Conservation (phyloP, 164 flowering plant genomes). For the Aristolochia fimbriata region DNA sequence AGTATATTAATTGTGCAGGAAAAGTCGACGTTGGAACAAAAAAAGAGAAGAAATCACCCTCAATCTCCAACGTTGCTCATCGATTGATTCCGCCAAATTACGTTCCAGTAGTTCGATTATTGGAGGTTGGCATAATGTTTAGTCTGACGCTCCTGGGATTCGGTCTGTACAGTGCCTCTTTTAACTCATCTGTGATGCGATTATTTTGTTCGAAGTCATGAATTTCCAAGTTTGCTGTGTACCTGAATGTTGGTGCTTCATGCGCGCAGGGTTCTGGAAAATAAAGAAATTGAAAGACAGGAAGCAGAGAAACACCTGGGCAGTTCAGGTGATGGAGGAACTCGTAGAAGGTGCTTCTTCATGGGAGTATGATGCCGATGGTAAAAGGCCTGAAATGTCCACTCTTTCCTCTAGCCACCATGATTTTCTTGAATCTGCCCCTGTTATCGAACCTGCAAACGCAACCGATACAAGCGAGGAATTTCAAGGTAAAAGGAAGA, state of each 20-base stretch:
- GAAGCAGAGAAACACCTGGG: constrained; percentile 1
- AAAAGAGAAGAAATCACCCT: no score
- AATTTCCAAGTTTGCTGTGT: background rate
- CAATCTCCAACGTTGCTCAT: no score
- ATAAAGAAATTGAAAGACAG: background rate
- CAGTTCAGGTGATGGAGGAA: constrained; percentile 1
- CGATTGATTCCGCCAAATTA: no score
- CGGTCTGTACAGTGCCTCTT: background rate
- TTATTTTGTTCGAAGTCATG: background rate
- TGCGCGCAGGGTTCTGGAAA: background rate
- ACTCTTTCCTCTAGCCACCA: background rate
- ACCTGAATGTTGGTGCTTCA: background rate
- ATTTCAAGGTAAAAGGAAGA: background rate
- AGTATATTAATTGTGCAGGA: no score
- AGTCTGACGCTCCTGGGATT: background rate
- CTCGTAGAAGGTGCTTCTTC: background rate
- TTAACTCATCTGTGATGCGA: background rate
- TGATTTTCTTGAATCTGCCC: no score
- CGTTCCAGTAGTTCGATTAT: no score
- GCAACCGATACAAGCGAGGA: background rate
- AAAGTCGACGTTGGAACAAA: no score
- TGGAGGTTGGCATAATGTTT: background rate
- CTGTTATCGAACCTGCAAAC: no score
- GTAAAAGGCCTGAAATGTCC: background rate
- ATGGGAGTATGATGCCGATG: background rate